A percentile compares a stretch with the other conserved stretches of the same genome.
Evolutionary conservation across 139 green algal species (phyloP).

Genomic region (Coelastrella sp.): DNA sequence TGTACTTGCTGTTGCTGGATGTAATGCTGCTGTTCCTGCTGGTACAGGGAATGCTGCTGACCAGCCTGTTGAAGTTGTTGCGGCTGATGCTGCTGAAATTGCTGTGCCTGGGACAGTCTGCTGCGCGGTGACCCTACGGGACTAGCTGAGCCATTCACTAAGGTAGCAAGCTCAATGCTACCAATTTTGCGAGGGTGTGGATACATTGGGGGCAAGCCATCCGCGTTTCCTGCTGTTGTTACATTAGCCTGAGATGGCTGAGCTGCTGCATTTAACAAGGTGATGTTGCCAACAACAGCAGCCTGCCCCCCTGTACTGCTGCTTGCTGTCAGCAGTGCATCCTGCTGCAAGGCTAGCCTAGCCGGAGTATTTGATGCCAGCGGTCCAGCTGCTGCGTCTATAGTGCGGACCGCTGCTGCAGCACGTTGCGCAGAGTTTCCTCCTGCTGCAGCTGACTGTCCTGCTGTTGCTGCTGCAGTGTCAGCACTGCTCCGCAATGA

Average conservation of each 20-base stretch:
- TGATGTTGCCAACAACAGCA: background rate
- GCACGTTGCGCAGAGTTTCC: slow-evolving; percentile 9
- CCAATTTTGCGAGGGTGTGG: background rate
- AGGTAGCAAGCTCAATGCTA: slow-evolving; percentile 35
- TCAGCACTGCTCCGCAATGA: slow-evolving; percentile 15
- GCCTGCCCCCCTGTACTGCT: background rate
- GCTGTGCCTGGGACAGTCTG: background rate
- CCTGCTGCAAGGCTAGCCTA: slow-evolving; percentile 32
- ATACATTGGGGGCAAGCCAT: background rate
- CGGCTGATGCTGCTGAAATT: slow-evolving; percentile 12
- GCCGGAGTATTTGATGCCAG: slow-evolving; percentile 32
- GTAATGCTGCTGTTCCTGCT: background rate
- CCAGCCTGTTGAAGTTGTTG: slow-evolving; percentile 1
- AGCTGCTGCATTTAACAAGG: background rate
- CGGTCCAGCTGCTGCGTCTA: slow-evolving; percentile 35
- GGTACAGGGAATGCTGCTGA: background rate
- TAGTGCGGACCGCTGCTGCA: slow-evolving; percentile 25
- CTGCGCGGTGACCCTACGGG: slow-evolving; percentile 28
- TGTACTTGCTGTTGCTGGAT: background rate
- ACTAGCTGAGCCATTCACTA: slow-evolving; percentile 7
- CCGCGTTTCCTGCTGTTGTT: background rate
- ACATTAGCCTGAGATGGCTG: background rate
- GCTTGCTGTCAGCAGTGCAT: slow-evolving; percentile 36
- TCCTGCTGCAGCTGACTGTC: background rate
- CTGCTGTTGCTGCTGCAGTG: slow-evolving; percentile 23